These are phyloP conservation scores for Aspergillus nidulans DNA, from an alignment of 495 filamentous ascomycete genomes.

Conservation along the genomic window DNA sequence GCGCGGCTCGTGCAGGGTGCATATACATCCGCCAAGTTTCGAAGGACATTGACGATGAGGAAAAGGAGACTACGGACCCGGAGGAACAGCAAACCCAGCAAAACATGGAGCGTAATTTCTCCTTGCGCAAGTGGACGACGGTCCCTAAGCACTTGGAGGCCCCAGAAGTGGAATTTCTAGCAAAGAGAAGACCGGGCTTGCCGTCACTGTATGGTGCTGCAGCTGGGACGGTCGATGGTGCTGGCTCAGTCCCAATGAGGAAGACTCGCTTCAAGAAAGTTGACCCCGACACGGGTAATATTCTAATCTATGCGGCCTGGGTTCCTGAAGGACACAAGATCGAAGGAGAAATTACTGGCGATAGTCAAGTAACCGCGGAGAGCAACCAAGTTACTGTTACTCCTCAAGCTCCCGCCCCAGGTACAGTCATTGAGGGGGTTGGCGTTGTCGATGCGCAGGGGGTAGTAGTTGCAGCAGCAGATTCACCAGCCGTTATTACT, in stretches of 20 bases:
- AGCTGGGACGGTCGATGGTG: conserved; percentile 40
- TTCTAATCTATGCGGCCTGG: conserved; percentile 74
- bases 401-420: conserved; percentile 49
- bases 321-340: conserved; percentile 75
- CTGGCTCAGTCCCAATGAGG: conserved; percentile 50
- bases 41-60: conserved; percentile 42
- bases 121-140: conserved; percentile 71
- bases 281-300: conserved; percentile 68
- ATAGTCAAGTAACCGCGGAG: conserved; percentile 30
- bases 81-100: conserved; percentile 34
- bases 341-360: conserved; percentile 72
- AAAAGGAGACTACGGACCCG: conserved; percentile 47
- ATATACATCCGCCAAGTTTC: conserved; percentile 51
- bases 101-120: conserved; percentile 54
- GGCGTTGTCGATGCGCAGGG: conserved; percentile 58
- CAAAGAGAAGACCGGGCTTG: conserved; percentile 79
- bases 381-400: conserved; percentile 33
- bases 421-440: conserved; percentile 58
- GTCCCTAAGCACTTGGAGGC: conserved; percentile 73
- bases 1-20: conserved; percentile 70
- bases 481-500: conserved; percentile 38
- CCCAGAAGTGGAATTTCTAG: conserved; percentile 73
- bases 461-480: conserved; percentile 53
- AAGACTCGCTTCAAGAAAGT: conserved; percentile 73
- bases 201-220: conserved; percentile 47